phyloP scores from a whole-genome alignment of 208 protist species.

The Leishmania tropica region DNA sequence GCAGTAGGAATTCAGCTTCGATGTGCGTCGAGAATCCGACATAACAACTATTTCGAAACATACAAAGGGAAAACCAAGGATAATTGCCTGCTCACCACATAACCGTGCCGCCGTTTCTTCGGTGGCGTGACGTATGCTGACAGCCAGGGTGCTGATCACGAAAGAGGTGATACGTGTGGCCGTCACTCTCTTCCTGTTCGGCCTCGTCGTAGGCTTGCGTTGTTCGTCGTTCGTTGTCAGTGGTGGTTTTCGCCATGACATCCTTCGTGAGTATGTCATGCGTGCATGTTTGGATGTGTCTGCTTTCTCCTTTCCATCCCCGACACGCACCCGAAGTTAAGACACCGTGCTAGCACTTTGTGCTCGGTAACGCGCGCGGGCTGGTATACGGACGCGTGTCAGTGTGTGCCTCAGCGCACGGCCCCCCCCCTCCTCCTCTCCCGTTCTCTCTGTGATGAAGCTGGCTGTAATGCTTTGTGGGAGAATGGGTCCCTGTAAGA shows the following conservation, averaged over 20 bases:
- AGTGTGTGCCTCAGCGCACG: neutral
- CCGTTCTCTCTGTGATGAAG: neutral
- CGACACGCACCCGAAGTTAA: neutral
- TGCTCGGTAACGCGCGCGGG: neutral
- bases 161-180: neutral
- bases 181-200: neutral
- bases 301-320: neutral
- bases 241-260: neutral
- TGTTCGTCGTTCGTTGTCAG: neutral
- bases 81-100: neutral
- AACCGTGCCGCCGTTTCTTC: neutral
- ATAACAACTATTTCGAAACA: no score
- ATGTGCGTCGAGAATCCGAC: neutral
- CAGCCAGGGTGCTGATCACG: neutral
- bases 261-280: neutral
- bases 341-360: neutral
- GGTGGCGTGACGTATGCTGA: neutral
- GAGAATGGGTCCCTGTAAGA: neutral
- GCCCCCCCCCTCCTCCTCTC: neutral
- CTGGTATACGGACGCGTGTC: neutral
- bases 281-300: neutral
- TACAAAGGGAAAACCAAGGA: neutral
- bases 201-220: neutral
- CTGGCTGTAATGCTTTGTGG: neutral
- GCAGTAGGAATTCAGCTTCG: neutral